Evolutionary conservation across 2,329 filamentous ascomycete species (phyloP), one percentile per base, ranked within the genome.

Genomic region (Chaetomiaceae sp.): DNA sequence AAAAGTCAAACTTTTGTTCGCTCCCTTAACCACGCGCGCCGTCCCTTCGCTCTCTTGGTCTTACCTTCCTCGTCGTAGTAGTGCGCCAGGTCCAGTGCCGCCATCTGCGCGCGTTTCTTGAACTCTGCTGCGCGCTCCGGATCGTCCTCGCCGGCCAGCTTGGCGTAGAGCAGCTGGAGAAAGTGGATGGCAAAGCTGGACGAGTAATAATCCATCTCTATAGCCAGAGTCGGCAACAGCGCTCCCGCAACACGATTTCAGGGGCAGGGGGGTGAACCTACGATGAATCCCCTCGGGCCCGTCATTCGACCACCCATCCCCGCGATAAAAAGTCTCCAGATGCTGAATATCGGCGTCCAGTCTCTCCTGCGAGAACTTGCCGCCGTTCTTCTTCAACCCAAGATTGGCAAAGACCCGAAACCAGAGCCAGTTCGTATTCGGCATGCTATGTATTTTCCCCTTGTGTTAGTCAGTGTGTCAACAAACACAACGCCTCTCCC

Each of bases 381-480:
- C 87, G 1, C 85, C 85, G 61, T 90, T 89, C 61, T 85, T 87
- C 65, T 86, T 86, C 30, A 91, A 69, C 0, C 87, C 87, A 1
- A 92, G 76, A 61, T 92, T 92, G 34, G 87, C 87, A 64, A 92
- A 92, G 5, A 92, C 86, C 34, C 88, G 82, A 66, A 92, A 92
- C 88, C 88, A 92, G 4, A 91, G 76, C 86, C 85, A 85, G 58
- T 77, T 78, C 18, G 79, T 82, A 61, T 82, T 79, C 1, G 79
- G 80, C 80, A 91, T 91, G 56, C 86, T 90, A 61, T 57, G 4
- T n/a, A n/a, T n/a, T n/a, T n/a, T n/a, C n/a, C n/a, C n/a, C n/a
- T n/a, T n/a, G n/a, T n/a, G n/a, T n/a, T n/a, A n/a, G 43, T 10
- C 29, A 20, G 3, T 3, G 1, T 21, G 45, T 61, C 30, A 57